Conservation (phyloP, 2,329 filamentous ascomycete species). For the Fonsecaea pedrosoi region DNA sequence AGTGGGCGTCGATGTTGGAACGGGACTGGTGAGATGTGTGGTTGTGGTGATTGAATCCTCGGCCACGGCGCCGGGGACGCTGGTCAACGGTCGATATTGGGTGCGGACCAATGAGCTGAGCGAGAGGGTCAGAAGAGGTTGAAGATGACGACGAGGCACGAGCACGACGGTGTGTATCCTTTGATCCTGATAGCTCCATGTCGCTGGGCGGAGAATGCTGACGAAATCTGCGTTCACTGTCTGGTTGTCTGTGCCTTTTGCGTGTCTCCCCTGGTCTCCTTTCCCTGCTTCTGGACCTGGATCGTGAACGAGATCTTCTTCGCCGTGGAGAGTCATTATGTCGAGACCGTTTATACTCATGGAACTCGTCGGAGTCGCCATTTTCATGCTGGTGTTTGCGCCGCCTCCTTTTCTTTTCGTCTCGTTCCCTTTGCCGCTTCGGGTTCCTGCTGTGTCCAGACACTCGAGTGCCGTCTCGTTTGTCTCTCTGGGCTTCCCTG, state of each 20-base stretch:
- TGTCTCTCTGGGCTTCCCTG: conserved; percentile 24
- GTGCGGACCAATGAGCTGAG: conserved; percentile 73
- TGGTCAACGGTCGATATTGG: conserved; percentile 60
- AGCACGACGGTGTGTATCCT: not conserved
- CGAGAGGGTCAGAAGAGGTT: conserved; percentile 70
- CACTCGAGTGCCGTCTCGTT: not conserved
- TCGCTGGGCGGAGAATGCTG: conserved; percentile 5
- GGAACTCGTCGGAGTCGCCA: not conserved
- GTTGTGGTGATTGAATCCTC: conserved; percentile 67
- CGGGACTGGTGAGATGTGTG: conserved; percentile 36
- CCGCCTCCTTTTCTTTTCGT: not conserved
- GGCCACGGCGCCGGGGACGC: conserved; percentile 62
- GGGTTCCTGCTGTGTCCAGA: conserved; percentile 22
- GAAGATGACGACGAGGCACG: not conserved
- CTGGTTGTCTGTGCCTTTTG: conserved; percentile 22
- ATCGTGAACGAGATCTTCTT: conserved; percentile 31
- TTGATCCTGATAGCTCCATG: not conserved
- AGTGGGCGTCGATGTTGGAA: conserved; percentile 74
- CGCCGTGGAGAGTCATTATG: conserved; percentile 25
- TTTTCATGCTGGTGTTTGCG: not conserved
- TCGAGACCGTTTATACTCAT: conserved; percentile 25
- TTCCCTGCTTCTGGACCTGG: conserved; percentile 28
- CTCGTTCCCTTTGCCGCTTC: conserved; percentile 30
- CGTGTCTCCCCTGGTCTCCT: conserved; percentile 8
- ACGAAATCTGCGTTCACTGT: not conserved